Base-by-base conservation (phyloP, 2,329 filamentous ascomycete species). In the Diaporthe helianthi region DNA sequence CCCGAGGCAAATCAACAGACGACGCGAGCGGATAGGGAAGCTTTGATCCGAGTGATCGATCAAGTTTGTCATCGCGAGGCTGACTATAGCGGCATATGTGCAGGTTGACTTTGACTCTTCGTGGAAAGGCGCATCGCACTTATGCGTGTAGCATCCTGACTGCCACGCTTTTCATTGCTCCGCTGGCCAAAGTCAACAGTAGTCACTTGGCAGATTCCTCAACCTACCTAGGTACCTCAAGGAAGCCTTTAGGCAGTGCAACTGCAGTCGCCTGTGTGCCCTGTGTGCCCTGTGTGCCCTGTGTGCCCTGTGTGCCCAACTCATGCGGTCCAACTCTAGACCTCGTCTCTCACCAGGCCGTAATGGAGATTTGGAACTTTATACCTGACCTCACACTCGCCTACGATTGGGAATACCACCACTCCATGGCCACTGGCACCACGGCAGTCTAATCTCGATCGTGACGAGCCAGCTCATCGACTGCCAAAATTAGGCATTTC, bases 361-460 rank as follows among this genome's bases (percentile, higher is more conserved):
- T 51, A 51, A 49, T 51, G 24, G 55, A n/a, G 29, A 36, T 38
- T 65, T 41, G 31, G 38, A n/a, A 7, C 9, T 17, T 29, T 33
- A 31, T 47, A 26, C 55, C 55, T 54, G 26, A 51, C n/a, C 41
- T 15, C 41, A 29, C 47, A 64, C 24, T 58, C 68, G 52, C 26
- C 19, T 29, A 26, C 22, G n/a, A 5, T 7, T 26, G 60, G 36
- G 26, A 33, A 46, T 44, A 36, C 52, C 52, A 65, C 22, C 31
- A 22, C n/a, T 8, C 12, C 33, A 47, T 51, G 15, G n/a, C 53
- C 29, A 15, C 38, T 47, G 44, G 31, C n/a, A 38, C 41, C 53
- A n/a, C 41, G 5, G n/a, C 46, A 64, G 38, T 52, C n/a, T 49
- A 29, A 46, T 63, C 36, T 44, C 63, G 54, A 55, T 69, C 26